Percentiles rank a stretch among this genome's conserved stretches.
These are phyloP conservation scores for Suillus clintonianus DNA, from an alignment of 768 basidiomycete genomes.

Conservation along the genomic window DNA sequence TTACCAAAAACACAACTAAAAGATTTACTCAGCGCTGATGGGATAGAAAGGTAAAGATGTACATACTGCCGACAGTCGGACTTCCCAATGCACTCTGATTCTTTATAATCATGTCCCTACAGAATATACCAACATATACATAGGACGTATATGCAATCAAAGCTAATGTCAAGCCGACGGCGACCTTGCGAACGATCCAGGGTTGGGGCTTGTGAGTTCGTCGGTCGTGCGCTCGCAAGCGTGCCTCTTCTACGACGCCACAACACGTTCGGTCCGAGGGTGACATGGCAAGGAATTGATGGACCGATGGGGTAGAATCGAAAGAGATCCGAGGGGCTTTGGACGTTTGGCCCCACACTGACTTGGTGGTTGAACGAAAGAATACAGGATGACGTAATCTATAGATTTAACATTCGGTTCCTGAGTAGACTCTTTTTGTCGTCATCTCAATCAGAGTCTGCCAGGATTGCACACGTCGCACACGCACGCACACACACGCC, in stretches of 20 bases:
- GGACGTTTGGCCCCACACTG: too few species aligned
- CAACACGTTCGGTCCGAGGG: conserved; percentile 35
- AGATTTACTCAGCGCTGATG: not conserved
- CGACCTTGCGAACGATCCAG: conserved; percentile 73
- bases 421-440: not conserved
- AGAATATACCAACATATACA: conserved; percentile 76
- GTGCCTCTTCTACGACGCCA: conserved; percentile 55
- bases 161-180: conserved; percentile 57
- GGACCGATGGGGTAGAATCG: not conserved
- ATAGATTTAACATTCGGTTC: not conserved
- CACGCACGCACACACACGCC: too few species aligned
- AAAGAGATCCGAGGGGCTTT: not conserved
- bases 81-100: conserved; percentile 46
- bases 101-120: conserved; percentile 66
- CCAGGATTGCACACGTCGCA: not conserved
- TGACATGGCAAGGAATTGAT: conserved; percentile 4
- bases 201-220: conserved; percentile 55
- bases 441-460: not conserved
- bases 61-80: conserved; percentile 68
- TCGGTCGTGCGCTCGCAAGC: conserved; percentile 37
- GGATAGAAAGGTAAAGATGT: not conserved
- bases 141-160: conserved; percentile 72
- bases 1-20: conserved; percentile 65
- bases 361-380: not conserved
- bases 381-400: not conserved